Evolutionary conservation across 78 protist species (phyloP), one percentile per base, ranked within the genome.

Genomic region (slime mould (Dictyostelium discoideum)): DNA sequence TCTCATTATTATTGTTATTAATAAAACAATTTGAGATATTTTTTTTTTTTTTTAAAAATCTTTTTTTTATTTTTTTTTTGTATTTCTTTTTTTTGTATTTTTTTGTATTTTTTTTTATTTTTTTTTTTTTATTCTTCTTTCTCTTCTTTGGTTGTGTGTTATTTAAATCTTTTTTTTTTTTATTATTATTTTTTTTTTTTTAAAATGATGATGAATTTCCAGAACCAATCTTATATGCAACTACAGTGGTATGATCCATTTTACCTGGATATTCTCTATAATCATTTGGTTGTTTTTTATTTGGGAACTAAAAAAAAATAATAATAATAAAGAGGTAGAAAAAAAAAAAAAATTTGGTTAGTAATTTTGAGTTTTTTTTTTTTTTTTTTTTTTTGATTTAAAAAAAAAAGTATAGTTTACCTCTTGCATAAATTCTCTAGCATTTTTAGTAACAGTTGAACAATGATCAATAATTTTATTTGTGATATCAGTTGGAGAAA

Each of bases 201-300:
- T 22, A 63, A 22, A 63, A 63, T 22, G 29, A 63, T 20, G 73
- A 63, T 22, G 39, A 5, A 40, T 77, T 40, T 18, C 83, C 83
- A 20, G 24, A 69, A 65, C 78, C 80, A 22, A 89, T 81, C 73
- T 89, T 85, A 69, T 80, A 89, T 18, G 94, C 76, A 26, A 95
- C 88, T 32, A 94, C 90, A 24, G 97, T 95, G 6, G 95, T 87
- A 74, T 95, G 97, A 78, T 95, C 97, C 97, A 95, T 95, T 81
- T 95, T 95, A 40, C 97, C 97, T 13, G 97, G 97, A 48, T 79
- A 95, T 37, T 95, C 92, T 85, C 84, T 77, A 54, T 86, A 86
- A 39, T 95, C 97, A 22, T 89, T 76, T 40, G 94, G 96, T 87
- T 85, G 95, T 50, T 85, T 90, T 40, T 88, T 85, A 78, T 83